Evolutionary conservation across 306 rosid genomes (phyloP), one percentile per base, ranked within the genome.

Genomic region (Gynostemma pentaphyllum): DNA sequence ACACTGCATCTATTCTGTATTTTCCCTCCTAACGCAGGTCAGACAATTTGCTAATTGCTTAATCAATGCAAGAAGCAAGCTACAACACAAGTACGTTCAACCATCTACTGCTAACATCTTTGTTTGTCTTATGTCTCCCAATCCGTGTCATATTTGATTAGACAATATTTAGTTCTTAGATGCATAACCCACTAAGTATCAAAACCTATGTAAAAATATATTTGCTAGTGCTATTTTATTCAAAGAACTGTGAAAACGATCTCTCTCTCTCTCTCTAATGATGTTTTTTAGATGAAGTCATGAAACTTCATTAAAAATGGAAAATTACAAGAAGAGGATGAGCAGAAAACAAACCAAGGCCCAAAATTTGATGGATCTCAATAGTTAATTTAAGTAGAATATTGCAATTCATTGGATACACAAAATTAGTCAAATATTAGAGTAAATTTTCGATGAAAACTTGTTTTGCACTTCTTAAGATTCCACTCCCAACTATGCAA

Each of bases 51-150:
- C 95, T 52, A 83, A 84, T 54, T 80, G 89, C 78, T 83, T 91
- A 85, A 75, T 85, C 80, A 81, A 69, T 55, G 87, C 86, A 51
- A 83, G 87, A 76, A 82, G 54, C 68, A 90, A 85, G 71, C 83
- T 91, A 52, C 87, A 85, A 65, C 85, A 83, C 79, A 91, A 87
- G 97, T 91, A 91, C 59, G 86, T 42, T 65, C 24, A 64, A n/a
- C n/a, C 60, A 24, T 15, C 37, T 57, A n/a, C 32, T 14, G 46
- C 52, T 36, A 14, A 45, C 69, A 41, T 65, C 8, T 23, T n/a
- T 30, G 52, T 39, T 22, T 4, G 45, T 42, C 30, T 60, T 1
- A 5, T 39, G 21, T 18, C 37, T 50, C 19, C 49, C 10, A 2
- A 4, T 21, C 4, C 2, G 2, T 60, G 13, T 22, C 47, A 39